phyloP scores from a whole-genome alignment of 1,284 basidiomycete species.

The Prillingera fragicola region DNA sequence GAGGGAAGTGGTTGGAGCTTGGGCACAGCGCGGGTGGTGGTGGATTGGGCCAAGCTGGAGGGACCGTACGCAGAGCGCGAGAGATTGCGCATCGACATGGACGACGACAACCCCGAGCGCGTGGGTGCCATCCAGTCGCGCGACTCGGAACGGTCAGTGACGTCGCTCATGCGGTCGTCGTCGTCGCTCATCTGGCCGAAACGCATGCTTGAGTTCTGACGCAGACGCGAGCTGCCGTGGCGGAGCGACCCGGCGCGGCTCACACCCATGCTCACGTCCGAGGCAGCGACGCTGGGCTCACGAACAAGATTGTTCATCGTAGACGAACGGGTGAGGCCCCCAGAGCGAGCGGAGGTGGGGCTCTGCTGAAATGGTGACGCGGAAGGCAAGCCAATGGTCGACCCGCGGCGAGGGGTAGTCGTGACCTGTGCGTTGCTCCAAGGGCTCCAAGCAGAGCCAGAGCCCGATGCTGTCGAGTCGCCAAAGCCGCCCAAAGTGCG shows the following conservation, averaged over 20 bases:
- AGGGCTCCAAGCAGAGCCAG: slow-evolving; percentile 37
- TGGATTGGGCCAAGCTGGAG: too few relatives aligned
- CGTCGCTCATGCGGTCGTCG: slow-evolving; percentile 29
- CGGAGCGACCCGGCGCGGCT: not conserved
- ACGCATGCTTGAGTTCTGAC: slow-evolving; percentile 5
- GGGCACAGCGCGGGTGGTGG: slow-evolving; percentile 21
- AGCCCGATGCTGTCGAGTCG: too few relatives aligned
- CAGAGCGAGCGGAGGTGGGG: too few relatives aligned
- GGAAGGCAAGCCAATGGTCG: slow-evolving; percentile 17
- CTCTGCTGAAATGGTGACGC: slow-evolving; percentile 36
- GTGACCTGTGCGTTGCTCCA: slow-evolving; percentile 24
- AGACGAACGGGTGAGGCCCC: slow-evolving; percentile 28
- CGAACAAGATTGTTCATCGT: slow-evolving; percentile 26
- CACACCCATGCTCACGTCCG: slow-evolving; percentile 29
- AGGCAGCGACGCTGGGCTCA: slow-evolving; percentile 21
- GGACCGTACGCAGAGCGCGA: not conserved
- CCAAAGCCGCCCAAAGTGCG: not conserved
- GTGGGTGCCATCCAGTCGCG: slow-evolving; percentile 3
- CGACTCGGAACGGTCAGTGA: slow-evolving; percentile 6
- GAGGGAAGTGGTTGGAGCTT: slow-evolving; percentile 14
- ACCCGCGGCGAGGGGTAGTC: slow-evolving; percentile 1
- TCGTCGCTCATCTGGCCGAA: slow-evolving; percentile 13
- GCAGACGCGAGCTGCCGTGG: slow-evolving; percentile 1
- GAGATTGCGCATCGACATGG: too few relatives aligned
- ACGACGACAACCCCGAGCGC: slow-evolving; percentile 2